phyloP scores from a whole-genome alignment of 2,329 filamentous ascomycete species.

The Cladosporium sp. region DNA sequence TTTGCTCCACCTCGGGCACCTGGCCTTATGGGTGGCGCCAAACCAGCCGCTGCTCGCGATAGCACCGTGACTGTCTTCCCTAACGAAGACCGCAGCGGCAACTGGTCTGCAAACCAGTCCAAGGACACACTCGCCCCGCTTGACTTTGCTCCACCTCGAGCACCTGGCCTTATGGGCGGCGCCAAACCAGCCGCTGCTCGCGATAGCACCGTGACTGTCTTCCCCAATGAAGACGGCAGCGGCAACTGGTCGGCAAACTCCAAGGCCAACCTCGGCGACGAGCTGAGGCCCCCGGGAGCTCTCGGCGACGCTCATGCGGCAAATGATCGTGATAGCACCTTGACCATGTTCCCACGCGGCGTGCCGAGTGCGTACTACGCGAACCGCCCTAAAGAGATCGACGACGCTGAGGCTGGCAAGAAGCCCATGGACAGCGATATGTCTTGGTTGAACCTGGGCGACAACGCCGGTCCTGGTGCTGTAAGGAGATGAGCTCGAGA shows the following conservation, averaged over 20 bases:
- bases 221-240: constrained; percentile 24
- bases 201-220: constrained; percentile 52
- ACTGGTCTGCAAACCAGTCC: constrained; percentile 14
- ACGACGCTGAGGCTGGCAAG: constrained; percentile 52
- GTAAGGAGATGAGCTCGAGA: neutral
- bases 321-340: constrained; percentile 35
- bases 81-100: constrained; percentile 20
- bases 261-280: neutral
- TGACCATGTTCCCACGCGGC: constrained; percentile 43
- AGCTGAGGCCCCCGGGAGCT: neutral
- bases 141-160: constrained; percentile 18
- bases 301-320: constrained; percentile 21
- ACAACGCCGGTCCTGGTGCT: neutral
- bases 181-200: constrained; percentile 60
- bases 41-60: constrained; percentile 61
- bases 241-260: constrained; percentile 18
- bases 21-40: constrained; percentile 34
- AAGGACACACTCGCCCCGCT: neutral
- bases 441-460: constrained; percentile 73
- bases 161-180: constrained; percentile 8
- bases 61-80: constrained; percentile 48
- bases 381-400: constrained; percentile 26
- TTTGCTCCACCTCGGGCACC: constrained; percentile 19
- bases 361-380: constrained; percentile 36
- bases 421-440: constrained; percentile 61